Base-by-base conservation (phyloP, 2,329 filamentous ascomycete species). In the Cyphellophora europaea region DNA sequence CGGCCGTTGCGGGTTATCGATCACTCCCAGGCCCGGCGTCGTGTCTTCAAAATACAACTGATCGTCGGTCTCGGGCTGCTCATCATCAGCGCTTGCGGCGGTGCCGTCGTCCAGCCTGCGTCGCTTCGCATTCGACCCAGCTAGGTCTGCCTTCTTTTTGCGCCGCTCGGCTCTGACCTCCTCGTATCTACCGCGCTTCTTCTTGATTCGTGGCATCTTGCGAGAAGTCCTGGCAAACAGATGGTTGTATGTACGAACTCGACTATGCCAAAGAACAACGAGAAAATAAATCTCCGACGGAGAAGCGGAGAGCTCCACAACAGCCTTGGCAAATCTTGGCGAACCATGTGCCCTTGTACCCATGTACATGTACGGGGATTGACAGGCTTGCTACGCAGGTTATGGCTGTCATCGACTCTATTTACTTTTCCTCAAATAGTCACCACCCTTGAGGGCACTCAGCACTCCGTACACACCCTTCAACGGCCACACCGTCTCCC, bases 121-220 rank as follows among this genome's bases (percentile, higher is more conserved):
- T 40, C 61, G 55, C 45, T 66, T 66, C n/a, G 48, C 28, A 30
- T 52, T 49, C 36, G 61, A 55, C 27, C 49, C 29, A 3, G 39
- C 43, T 21, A 56, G 57, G 28, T 63, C 59, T 19, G 48, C 41
- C 37, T 59, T 57, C 23, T 55, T 52, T 38, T 62, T 61, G 17
- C 56, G 54, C 14, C 50, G 47, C 31, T 49, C 44, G 13, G 44
- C 42, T 14, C 38, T 40, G 11, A 36, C 27, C 27, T 62, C 58
- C 21, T 61, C 61, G 15, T 62, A 53, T 23, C 63, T 58, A 33
- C 63, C 63, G 53, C 63, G 55, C 40, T 65, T 66, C 38, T 66
- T 59, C 45, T 63, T 58, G 44, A 64, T 62, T 29, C 62, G 61
- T 43, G 63, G 63, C 63, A 67, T 67, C 34, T 31, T 40, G 2